Evolutionary conservation across 2,329 filamentous ascomycete species (phyloP).

Genomic region (Ophiosphaerella herpotricha): DNA sequence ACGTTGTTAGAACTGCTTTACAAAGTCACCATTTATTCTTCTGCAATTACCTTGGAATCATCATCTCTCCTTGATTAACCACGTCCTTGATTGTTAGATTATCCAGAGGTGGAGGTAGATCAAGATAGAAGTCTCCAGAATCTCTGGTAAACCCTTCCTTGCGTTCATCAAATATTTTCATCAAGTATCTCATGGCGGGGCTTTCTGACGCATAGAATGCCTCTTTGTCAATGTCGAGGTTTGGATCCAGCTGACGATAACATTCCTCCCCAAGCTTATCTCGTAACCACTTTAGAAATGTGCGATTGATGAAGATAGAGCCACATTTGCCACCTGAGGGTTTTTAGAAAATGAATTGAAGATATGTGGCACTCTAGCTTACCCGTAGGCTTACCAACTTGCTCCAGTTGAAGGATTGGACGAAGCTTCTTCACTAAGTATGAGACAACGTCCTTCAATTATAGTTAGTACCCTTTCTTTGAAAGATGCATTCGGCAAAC

Average conservation of each 20-base stretch:
- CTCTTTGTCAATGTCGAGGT: constrained; percentile 16
- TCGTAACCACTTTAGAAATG: constrained; percentile 32
- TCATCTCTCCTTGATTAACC: constrained; percentile 24
- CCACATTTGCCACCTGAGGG: constrained; percentile 22
- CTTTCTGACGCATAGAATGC: constrained; percentile 23
- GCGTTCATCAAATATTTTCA: constrained; percentile 21
- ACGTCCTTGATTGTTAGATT: constrained; percentile 15
- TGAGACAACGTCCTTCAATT: constrained; percentile 23
- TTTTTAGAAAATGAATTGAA: background rate
- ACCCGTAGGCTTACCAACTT: constrained; percentile 17
- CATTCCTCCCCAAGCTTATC: constrained; percentile 17
- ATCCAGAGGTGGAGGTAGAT: constrained; percentile 21
- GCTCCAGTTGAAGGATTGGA: constrained; percentile 17
- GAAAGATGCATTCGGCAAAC: too few species aligned
- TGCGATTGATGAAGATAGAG: constrained; percentile 28
- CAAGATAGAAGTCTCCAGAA: constrained; percentile 17
- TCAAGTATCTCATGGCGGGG: constrained; percentile 22
- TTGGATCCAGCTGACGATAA: constrained; percentile 25
- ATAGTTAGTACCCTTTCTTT: background rate
- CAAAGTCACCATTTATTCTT: background rate
- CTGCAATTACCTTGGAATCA: constrained; percentile 12
- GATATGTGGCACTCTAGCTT: background rate
- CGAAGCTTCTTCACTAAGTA: constrained; percentile 20
- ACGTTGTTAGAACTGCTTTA: background rate
- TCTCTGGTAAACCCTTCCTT: constrained; percentile 20